Evolutionary conservation across 495 filamentous ascomycete species (phyloP).

Genomic region (Penicillium lagena): DNA sequence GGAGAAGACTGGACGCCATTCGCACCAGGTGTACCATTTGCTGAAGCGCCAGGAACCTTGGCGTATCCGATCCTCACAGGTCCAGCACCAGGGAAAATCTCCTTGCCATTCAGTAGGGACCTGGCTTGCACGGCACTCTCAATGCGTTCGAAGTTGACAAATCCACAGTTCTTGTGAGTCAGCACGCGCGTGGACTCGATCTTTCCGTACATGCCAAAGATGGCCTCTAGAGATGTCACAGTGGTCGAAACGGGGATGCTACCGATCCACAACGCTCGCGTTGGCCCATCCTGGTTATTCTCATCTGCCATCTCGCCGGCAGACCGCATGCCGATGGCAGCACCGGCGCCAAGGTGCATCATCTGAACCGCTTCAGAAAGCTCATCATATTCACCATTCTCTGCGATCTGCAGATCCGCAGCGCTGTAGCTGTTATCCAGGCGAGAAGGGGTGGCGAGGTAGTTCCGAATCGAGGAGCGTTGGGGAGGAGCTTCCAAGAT

Average conservation of each 20-base stretch:
- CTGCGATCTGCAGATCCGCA: constrained; percentile 65
- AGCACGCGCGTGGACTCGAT: constrained; percentile 90
- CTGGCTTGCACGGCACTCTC: constrained; percentile 89
- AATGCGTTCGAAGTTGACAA: constrained; percentile 90
- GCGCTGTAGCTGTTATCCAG: constrained; percentile 80
- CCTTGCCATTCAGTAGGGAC: constrained; percentile 83
- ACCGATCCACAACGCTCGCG: constrained; percentile 91
- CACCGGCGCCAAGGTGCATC: constrained; percentile 62
- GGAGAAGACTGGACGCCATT: constrained; percentile 82
- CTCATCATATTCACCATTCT: constrained; percentile 68
- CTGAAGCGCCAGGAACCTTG: constrained; percentile 84
- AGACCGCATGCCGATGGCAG: constrained; percentile 44
- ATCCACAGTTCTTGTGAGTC: constrained; percentile 98
- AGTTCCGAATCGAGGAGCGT: constrained; percentile 64
- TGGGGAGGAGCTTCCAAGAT: constrained; percentile 80
- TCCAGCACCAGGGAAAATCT: constrained; percentile 95
- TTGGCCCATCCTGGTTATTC: constrained; percentile 78
- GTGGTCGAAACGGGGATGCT: constrained; percentile 98
- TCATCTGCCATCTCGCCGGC: constrained; percentile 52
- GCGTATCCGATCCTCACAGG: constrained; percentile 95
- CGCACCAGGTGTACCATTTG: constrained; percentile 70
- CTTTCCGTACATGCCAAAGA: constrained; percentile 84
- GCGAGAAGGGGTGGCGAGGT: constrained; percentile 70
- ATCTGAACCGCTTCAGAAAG: constrained; percentile 70
- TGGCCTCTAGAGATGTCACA: constrained; percentile 82